phyloP scores from a whole-genome alignment of 176 grass and related monocot genomes.

The Bonia amplexicaulis region DNA sequence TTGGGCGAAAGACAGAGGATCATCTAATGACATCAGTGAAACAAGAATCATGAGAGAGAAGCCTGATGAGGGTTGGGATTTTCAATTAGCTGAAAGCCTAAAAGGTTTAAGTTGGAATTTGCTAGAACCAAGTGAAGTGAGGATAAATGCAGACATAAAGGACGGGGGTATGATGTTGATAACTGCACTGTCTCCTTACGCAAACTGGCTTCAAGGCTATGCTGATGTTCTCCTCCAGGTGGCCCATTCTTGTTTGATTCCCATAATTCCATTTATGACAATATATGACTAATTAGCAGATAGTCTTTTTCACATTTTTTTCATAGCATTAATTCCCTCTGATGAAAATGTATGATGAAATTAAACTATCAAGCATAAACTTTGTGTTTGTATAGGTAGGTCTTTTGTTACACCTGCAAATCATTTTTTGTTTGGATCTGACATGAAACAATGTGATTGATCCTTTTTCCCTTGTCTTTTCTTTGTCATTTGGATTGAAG shows the following conservation, averaged over 20 bases:
- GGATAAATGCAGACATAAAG: constrained; percentile 97
- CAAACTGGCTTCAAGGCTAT: constrained; percentile 96
- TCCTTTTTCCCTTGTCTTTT: constrained; percentile 15
- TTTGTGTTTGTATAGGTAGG: not conserved
- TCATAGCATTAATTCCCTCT: not conserved
- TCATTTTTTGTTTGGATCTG: not conserved
- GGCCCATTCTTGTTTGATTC: constrained; percentile 18
- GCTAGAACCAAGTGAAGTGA: constrained; percentile 81
- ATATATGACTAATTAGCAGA: not conserved
- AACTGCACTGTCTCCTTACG: constrained; percentile 85
- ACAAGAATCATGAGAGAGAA: constrained; percentile 73
- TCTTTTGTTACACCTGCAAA: constrained; percentile 7
- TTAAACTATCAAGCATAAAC: constrained; percentile 24
- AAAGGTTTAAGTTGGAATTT: constrained; percentile 96
- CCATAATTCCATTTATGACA: not conserved
- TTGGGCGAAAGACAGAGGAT: constrained; percentile 71
- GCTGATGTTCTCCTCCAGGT: constrained; percentile 96
- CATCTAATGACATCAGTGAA: constrained; percentile 67
- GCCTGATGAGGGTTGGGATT: constrained; percentile 80
- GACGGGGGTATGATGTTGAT: constrained; percentile 88
- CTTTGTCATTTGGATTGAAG: constrained; percentile 42
- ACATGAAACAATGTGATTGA: constrained; percentile 16
- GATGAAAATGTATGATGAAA: constrained; percentile 14
- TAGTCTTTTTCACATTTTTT: not conserved
- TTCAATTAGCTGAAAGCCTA: constrained; percentile 92